A percentile compares a stretch with the other conserved stretches of the same genome.
phyloP scores from a whole-genome alignment of 176 grass and related monocot genomes.

The Cenchrus purpureus region DNA sequence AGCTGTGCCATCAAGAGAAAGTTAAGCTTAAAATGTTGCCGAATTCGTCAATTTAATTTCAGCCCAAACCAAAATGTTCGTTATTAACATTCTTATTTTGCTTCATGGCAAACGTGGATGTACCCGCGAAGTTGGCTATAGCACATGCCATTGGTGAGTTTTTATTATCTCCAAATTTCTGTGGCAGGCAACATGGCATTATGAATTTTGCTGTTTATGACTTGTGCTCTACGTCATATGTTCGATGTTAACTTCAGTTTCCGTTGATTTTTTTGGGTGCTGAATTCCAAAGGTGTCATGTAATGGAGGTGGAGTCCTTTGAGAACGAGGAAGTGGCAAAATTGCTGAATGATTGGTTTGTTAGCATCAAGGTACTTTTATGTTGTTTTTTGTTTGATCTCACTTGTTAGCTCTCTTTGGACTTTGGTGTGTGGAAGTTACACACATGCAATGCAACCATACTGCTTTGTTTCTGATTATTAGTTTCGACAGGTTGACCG shows the following conservation, averaged over 20 bases:
- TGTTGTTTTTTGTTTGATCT: not conserved
- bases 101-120: slow-evolving; percentile 26
- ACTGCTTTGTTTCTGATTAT: slow-evolving; percentile 57
- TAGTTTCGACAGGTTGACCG: slow-evolving; percentile 89
- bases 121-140: slow-evolving; percentile 80
- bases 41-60: not conserved
- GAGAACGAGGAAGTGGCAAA: slow-evolving; percentile 89
- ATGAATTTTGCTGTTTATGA: not conserved
- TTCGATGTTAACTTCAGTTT: not conserved
- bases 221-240: not conserved
- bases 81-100: slow-evolving; percentile 24
- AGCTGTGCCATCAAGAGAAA: not conserved
- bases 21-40: not conserved
- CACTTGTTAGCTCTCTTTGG: not conserved
- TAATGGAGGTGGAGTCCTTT: slow-evolving; percentile 97
- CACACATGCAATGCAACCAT: slow-evolving; percentile 18
- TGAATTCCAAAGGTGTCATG: slow-evolving; percentile 77
- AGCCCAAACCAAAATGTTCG: not conserved
- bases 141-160: slow-evolving; percentile 94
- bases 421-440: not conserved
- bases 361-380: slow-evolving; percentile 87
- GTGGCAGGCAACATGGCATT: not conserved
- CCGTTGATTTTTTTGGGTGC: not conserved
- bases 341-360: slow-evolving; percentile 91
- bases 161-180: not conserved